phyloP scores from a whole-genome alignment of 2,329 filamentous ascomycete genomes.

The Colletotrichum tropicicola region DNA sequence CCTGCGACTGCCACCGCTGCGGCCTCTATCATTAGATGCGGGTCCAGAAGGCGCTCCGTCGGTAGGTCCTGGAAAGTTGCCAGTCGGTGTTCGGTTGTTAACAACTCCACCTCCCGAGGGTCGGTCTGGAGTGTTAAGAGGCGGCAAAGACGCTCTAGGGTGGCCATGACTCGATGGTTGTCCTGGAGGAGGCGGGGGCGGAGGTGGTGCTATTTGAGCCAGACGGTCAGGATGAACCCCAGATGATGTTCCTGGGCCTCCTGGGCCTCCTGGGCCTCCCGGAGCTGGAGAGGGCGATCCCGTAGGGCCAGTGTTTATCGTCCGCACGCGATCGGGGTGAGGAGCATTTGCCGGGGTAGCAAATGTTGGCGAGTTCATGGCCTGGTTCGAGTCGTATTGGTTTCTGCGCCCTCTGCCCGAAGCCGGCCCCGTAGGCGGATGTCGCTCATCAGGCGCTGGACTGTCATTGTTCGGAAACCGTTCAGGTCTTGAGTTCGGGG shows the following conservation, averaged over 20 bases:
- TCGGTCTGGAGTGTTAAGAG: constrained; percentile 42
- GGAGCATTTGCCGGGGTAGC: constrained; percentile 18
- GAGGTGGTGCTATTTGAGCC: constrained; percentile 53
- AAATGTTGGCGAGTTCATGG: constrained; percentile 13
- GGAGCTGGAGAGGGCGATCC: constrained; percentile 32
- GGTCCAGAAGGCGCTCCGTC: constrained; percentile 34
- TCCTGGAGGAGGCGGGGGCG: constrained; percentile 42
- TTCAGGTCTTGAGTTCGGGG: constrained; percentile 50
- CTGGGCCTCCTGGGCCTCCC: constrained; percentile 29
- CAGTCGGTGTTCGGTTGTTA: constrained; percentile 21
- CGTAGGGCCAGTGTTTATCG: constrained; percentile 20
- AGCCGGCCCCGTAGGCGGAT: constrained; percentile 62
- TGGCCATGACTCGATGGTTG: constrained; percentile 35
- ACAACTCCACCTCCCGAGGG: constrained; percentile 2
- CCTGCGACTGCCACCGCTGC: constrained; percentile 45
- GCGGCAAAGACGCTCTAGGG: constrained; percentile 41
- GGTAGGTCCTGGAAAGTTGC: constrained; percentile 13
- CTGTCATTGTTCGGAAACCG: constrained; percentile 48
- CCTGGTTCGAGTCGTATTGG: constrained; percentile 28
- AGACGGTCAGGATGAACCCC: constrained; percentile 62
- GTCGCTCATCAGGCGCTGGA: constrained; percentile 56
- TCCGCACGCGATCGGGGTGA: constrained; percentile 25
- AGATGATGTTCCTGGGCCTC: constrained; percentile 35
- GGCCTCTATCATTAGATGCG: constrained; percentile 45
- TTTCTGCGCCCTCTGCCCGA: constrained; percentile 54